Evolutionary conservation across 805 yeast genomes (phyloP), one percentile per base, ranked within the genome.

Genomic region (Zygoascus tannicola): DNA sequence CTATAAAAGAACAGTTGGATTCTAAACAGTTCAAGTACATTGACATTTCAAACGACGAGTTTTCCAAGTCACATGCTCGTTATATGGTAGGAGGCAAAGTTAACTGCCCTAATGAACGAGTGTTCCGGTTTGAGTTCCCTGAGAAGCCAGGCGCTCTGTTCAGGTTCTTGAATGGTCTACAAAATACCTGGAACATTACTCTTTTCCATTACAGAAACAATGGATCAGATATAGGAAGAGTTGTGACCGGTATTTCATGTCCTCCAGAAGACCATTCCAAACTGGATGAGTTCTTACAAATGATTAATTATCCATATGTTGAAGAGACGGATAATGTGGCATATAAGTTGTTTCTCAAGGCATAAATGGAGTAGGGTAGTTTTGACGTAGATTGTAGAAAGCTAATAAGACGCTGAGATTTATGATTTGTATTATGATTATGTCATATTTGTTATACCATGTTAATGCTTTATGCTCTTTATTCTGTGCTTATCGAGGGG

Each of bases 121-220:
- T 92, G 30, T 76, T 79, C 54, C 74, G 82, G 40, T 92, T 92
- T 56, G 96, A 87, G 64, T 94, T 92, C 70, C 99, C 99, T 12
- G 99, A 92, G 59, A 80, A 92, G 57, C 97, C 98, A 2, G 95
- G 96, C 39, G 97, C 98, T 1, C 71, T 92, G 56, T 76, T 81
- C 22, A 81, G 75, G 46, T 92, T 92, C 67, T 71, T 92, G 56
- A 74, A 73, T 22, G 72, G 80, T 15, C 65, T 92, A 59, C 76
- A 81, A 56, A 71, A 73, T 21, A 78, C 79, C 41, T 92, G 97
- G 97, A 92, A 92, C 60, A 77, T 92, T 49, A 83, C 97, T 1
- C 66, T 92, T 56, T 92, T 92, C 80, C 96, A 92, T 64, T 92
- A 92, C 66, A 79, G 99, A 71, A 87, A 92, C 67, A 94, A 87